phyloP scores from a whole-genome alignment of 148 eudicot species.

The Pouteria glomerata region DNA sequence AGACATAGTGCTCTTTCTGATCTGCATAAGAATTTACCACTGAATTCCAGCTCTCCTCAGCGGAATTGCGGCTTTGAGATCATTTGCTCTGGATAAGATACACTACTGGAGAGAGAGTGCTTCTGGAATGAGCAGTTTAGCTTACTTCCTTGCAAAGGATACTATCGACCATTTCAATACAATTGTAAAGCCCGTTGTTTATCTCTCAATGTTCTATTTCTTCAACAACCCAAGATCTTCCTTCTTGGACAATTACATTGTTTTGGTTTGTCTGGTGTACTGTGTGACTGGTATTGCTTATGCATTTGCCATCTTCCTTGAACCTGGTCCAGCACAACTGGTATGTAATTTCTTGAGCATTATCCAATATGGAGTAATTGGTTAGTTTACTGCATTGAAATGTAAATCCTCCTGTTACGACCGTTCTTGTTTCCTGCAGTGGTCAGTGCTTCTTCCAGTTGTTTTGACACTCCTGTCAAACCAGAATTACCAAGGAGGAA shows the following conservation, averaged over 20 bases:
- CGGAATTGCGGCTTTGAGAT: slow-evolving; percentile 61
- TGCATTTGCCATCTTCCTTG: slow-evolving; percentile 54
- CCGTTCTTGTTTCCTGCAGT: slow-evolving; percentile 33
- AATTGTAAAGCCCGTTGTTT: slow-evolving; percentile 56
- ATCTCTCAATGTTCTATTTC: slow-evolving; percentile 78
- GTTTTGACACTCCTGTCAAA: slow-evolving; percentile 76
- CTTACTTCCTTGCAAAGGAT: slow-evolving; percentile 71
- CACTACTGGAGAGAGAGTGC: slow-evolving; percentile 74
- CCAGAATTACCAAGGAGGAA: slow-evolving; percentile 42
- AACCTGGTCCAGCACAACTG: slow-evolving; percentile 70
- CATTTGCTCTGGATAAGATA: slow-evolving; percentile 60
- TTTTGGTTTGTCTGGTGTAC: slow-evolving; percentile 62
- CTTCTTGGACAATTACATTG: slow-evolving; percentile 46
- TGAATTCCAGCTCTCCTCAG: slow-evolving; percentile 57
- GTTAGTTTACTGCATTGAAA: neutral
- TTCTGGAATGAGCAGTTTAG: slow-evolving; percentile 75
- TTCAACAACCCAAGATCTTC: slow-evolving; percentile 80
- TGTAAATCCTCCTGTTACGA: neutral
- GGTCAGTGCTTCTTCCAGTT: slow-evolving; percentile 84
- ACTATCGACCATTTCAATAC: slow-evolving; percentile 57
- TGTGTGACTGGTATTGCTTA: slow-evolving; percentile 72
- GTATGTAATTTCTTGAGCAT: slow-evolving; percentile 21
- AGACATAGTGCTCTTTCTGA: neutral
- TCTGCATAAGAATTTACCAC: neutral
- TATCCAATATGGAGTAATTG: neutral